Conservation (phyloP, 73 alveolate genomes). For the Paramecium pentaurelia region DNA sequence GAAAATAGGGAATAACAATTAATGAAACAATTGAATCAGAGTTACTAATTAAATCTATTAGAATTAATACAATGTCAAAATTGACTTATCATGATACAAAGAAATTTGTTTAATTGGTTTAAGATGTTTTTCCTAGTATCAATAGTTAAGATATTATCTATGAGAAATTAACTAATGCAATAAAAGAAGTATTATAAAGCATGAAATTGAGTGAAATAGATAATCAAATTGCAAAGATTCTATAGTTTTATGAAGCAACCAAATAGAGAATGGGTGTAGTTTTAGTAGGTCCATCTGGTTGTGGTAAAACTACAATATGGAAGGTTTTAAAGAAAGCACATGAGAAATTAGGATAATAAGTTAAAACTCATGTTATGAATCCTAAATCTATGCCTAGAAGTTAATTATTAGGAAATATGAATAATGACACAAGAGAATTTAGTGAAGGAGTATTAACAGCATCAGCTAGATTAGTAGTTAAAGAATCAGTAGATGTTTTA, state of each 20-base stretch:
- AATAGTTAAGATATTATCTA: conserved; percentile 96
- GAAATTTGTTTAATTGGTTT: conserved; percentile 85
- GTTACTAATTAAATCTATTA: conserved; percentile 87
- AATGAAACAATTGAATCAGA: conserved; percentile 84
- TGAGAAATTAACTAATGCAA: conserved; percentile 95
- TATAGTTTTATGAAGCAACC: conserved; percentile 99
- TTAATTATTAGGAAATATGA: conserved; percentile 98
- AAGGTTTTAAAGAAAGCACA: conserved; percentile 95
- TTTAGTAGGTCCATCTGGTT: conserved; percentile 99
- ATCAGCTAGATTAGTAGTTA: conserved; percentile 98
- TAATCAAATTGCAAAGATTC: conserved; percentile 94
- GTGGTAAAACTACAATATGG: conserved; percentile 99
- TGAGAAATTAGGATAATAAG: conserved; percentile 91
- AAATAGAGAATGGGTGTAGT: conserved; percentile 99
- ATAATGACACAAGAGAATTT: conserved; percentile 99
- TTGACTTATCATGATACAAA: conserved; percentile 97
- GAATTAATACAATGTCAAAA: conserved; percentile 99
- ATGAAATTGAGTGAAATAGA: conserved; percentile 91
- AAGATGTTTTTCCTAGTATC: conserved; percentile 95
- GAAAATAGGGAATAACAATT: conserved; percentile 74
- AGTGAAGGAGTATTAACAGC: conserved; percentile 99
- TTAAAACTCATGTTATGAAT: conserved; percentile 93
- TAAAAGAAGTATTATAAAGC: conserved; percentile 87
- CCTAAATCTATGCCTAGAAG: conserved; percentile 99
- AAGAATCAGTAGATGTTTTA: conserved; percentile 94